A percentile compares a stretch with the other conserved stretches of the same genome.
These are phyloP conservation scores for Zasmidium angulare DNA, from an alignment of 2,329 filamentous ascomycete genomes.

Conservation along the genomic window DNA sequence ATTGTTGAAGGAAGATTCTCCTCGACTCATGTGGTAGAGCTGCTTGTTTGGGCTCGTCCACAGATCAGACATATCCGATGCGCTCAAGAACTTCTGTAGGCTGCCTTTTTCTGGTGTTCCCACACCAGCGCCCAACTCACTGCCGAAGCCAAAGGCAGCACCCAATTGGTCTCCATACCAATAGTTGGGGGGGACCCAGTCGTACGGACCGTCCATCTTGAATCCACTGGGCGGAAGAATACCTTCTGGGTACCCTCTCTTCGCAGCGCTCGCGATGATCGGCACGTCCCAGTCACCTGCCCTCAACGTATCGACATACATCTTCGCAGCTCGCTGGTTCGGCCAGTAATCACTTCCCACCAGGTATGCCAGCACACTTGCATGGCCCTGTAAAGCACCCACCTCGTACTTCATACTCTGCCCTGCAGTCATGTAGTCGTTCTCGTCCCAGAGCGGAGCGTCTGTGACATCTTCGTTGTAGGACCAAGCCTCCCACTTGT, in stretches of 20 bases:
- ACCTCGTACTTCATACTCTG: constrained; percentile 9
- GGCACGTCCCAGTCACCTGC: constrained; percentile 12
- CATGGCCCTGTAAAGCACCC: constrained; percentile 8
- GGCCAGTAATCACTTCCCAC: constrained; percentile 16
- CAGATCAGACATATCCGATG: constrained; percentile 7
- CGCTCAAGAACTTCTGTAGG: constrained; percentile 11
- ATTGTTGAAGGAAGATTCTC: constrained; percentile 9
- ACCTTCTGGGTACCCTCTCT: constrained; percentile 9
- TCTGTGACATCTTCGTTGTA: constrained; percentile 37
- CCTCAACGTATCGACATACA: constrained; percentile 7
- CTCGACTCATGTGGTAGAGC: constrained; percentile 11
- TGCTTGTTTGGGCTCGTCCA: constrained; percentile 10
- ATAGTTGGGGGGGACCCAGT: constrained; percentile 15
- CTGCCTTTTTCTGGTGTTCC: constrained; percentile 13
- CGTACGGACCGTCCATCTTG: constrained; percentile 14
- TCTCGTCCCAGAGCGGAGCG: constrained; percentile 7
- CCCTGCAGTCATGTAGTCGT: constrained; percentile 12
- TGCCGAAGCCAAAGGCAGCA: constrained; percentile 13
- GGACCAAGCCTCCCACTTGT: constrained; percentile 44
- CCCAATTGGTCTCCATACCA: constrained; percentile 12
- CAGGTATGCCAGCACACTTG: constrained; percentile 12
- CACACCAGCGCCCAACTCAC: constrained; percentile 10
- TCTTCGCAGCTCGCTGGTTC: constrained; percentile 10
- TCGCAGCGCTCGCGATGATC: constrained; percentile 11
- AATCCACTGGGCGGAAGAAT: constrained; percentile 8